Evolutionary conservation across 139 green algal species (phyloP), one percentile per base, ranked within the genome.

Genomic region (Chlorella sp.): DNA sequence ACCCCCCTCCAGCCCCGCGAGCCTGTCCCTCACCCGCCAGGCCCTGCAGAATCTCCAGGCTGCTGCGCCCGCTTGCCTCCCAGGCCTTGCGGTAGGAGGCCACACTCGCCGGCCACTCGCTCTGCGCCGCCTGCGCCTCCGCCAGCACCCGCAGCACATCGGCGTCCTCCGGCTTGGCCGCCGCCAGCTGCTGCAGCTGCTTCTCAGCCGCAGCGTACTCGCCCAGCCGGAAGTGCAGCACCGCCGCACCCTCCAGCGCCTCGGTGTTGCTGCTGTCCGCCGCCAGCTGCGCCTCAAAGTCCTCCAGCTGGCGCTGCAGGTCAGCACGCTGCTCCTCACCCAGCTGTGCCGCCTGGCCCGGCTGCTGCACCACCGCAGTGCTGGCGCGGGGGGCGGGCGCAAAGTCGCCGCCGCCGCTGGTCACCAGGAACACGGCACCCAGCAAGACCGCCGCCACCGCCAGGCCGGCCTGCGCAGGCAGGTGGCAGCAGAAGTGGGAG

Each of bases 141-240:
- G 71, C 90, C 82, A 92, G 83, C 71, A 90, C 56, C n/a, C 82
- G 78, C 74, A 88, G 86, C 21, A 79, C 84, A 17, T 88, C 83
- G 5, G 51, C 26, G 28, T 91, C 83, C 12, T 69, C 41, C 12
- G 88, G 80, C 60, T 74, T 71, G 9, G 36, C 76, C 12, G 47
- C 56, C 5, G 62, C 51, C 74, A 93, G 84, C 63, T 74, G 78
- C 55, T 51, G 20, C 68, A 93, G 71, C 20, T 81, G 74, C 32
- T 41, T 41, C 38, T 64, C 67, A 1, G 85, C 91, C 17, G 47
- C 65, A n/a, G 41, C 69, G 21, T 82, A 85, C 18, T 83, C 25
- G 25, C 82, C 90, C 80, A 90, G 80, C 25, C 16, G 47, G 3
- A 82, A 76, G 74, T 87, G 81, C 3, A 87, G 32, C 73, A 90